Evolutionary conservation across 2,329 filamentous ascomycete species (phyloP).

Genomic region (Monilinia fructicola): DNA sequence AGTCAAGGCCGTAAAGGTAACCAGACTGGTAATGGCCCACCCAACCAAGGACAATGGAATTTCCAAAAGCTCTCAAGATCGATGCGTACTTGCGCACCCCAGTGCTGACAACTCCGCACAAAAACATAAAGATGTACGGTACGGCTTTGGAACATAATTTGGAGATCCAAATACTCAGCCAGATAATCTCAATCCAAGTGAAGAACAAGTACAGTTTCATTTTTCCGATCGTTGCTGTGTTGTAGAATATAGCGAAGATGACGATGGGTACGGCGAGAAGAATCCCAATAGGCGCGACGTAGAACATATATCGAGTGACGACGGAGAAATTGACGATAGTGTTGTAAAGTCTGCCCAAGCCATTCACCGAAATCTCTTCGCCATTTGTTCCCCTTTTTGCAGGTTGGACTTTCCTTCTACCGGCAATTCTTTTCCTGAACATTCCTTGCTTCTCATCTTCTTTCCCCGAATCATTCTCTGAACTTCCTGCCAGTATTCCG

Average conservation of each 20-base stretch:
- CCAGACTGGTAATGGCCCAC: constrained; percentile 63
- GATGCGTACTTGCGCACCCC: constrained; percentile 70
- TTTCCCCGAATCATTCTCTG: constrained; percentile 16
- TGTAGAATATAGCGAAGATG: constrained; percentile 42
- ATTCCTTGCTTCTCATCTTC: constrained; percentile 37
- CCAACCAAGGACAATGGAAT: constrained; percentile 68
- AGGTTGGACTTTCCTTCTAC: constrained; percentile 50
- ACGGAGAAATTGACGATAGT: constrained; percentile 64
- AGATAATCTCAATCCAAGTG: constrained; percentile 67
- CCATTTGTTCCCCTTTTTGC: constrained; percentile 47
- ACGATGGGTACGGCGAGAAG: constrained; percentile 63
- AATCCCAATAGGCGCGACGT: constrained; percentile 62
- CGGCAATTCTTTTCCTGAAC: constrained; percentile 34
- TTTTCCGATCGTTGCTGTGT: constrained; percentile 40
- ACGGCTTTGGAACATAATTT: constrained; percentile 63
- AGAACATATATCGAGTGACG: constrained; percentile 65
- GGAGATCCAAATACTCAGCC: constrained; percentile 65
- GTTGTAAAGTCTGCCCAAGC: constrained; percentile 64
- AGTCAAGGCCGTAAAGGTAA: constrained; percentile 61
- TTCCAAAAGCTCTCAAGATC: constrained; percentile 61
- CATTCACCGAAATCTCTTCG: constrained; percentile 59
- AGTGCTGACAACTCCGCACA: constrained; percentile 66
- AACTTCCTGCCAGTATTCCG: constrained; percentile 32
- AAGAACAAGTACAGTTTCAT: constrained; percentile 61
- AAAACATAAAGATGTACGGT: constrained; percentile 65